Evolutionary conservation across 2,329 filamentous ascomycete genomes (phyloP), one percentile per base, ranked within the genome.

Genomic region (Fusarium sp.): DNA sequence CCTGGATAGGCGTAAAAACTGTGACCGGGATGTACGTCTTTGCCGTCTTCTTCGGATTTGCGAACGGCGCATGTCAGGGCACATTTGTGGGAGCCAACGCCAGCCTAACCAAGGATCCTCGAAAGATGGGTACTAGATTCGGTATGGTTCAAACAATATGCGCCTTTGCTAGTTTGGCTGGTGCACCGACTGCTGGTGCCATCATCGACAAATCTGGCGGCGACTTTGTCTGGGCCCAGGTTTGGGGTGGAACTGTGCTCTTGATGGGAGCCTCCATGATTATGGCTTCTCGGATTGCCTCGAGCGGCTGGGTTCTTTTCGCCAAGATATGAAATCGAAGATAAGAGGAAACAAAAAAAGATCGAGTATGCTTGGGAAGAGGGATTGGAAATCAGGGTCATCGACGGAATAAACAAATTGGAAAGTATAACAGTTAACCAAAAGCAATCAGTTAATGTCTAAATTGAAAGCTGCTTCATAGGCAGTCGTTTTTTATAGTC

Each of bases 201-300:
- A 81, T 81, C 29, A 78, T 81, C 31, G 74, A 80, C 50, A 69
- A 64, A 20, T 73, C 74, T 13, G 73, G 72, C 1, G 76, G 74
- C 2, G 69, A 77, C 16, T 87, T 85, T 71, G 64, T 83, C 16
- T 84, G 83, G 75, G 85, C 86, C 2, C 86, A 88, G 78, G 72
- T 87, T 41, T 88, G 86, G 86, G 85, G 82, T 2, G 86, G 85
- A 2, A 76, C 77, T 9, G 83, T 86, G 11, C 82, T 86, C 65
- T 70, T 84, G 33, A 65, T 79, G 33, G 83, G 80, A 16, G 79
- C 82, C 6, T 31, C 80, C 18, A 76, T 79, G 41, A 69, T 85
- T 24, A 67, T 70, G n/a, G 80, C 79, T 6, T 80, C 82, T 63
- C 81, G 83, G 59, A 75, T 78, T 54, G 80, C 80, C 35, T 78